phyloP scores from a whole-genome alignment of 208 protist genomes.

The Acanthamoeba sp. region DNA sequence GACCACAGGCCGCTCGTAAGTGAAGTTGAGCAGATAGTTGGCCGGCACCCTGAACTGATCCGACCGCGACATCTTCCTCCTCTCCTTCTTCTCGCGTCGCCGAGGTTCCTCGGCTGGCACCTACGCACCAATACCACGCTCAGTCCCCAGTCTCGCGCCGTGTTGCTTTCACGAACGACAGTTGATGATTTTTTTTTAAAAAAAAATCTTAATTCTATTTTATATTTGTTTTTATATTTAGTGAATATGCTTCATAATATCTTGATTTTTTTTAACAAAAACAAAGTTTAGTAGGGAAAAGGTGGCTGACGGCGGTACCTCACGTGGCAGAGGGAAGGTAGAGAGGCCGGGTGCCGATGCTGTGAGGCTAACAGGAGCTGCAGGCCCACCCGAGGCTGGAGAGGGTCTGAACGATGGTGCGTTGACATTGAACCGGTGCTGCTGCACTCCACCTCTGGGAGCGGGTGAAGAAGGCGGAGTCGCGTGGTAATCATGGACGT shows the following conservation, averaged over 20 bases:
- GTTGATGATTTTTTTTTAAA: too few relatives aligned
- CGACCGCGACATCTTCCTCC: conserved; percentile 20
- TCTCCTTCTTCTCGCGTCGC: conserved; percentile 6
- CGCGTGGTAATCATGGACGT: background rate
- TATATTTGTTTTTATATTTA: too few relatives aligned
- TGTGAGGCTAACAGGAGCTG: background rate
- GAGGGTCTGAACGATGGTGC: conserved; percentile 42
- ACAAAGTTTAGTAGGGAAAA: background rate
- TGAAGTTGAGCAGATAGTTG: conserved; percentile 71
- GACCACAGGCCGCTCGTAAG: background rate
- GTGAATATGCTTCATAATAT: too few relatives aligned
- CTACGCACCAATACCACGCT: background rate
- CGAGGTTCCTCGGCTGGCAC: background rate
- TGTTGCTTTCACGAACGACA: background rate
- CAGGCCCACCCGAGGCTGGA: background rate
- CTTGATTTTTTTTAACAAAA: too few relatives aligned
- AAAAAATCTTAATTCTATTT: too few relatives aligned
- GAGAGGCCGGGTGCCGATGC: background rate
- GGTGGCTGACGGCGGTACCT: background rate
- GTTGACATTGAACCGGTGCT: conserved; percentile 39
- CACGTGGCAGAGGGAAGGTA: background rate
- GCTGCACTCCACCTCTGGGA: background rate
- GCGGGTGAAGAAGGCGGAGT: background rate
- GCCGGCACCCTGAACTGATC: background rate
- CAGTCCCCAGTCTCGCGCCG: too few relatives aligned